Conservation (phyloP, 192 early-diverging fungal genomes). For the Gaertneriomyces semiglobifer region DNA sequence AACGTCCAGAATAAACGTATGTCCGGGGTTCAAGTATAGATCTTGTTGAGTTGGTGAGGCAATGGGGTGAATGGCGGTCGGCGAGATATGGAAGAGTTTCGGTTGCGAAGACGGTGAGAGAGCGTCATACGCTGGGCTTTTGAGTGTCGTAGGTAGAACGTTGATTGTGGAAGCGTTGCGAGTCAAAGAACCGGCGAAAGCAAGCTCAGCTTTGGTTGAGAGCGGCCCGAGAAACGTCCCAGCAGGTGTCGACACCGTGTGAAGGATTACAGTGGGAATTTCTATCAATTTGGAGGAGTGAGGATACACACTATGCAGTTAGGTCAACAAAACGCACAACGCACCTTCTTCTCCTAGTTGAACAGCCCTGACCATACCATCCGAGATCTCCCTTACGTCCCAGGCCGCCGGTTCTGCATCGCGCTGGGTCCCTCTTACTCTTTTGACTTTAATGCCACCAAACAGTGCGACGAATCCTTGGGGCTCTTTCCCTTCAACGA, state of each 20-base stretch:
- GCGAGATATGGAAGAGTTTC: too few relatives aligned
- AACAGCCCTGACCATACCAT: slow-evolving; percentile 6
- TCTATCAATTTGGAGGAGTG: neutral
- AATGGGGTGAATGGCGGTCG: too few relatives aligned
- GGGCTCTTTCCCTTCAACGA: slow-evolving; percentile 37
- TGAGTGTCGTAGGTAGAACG: too few relatives aligned
- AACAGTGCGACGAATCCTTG: neutral
- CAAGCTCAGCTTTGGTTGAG: neutral
- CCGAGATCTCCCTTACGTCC: neutral
- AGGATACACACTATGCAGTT: neutral
- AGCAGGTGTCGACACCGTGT: neutral
- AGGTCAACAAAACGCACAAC: slow-evolving; percentile 17
- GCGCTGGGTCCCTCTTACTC: neutral
- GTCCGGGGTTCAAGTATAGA: too few relatives aligned
- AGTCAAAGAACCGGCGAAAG: too few relatives aligned
- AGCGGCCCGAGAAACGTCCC: neutral
- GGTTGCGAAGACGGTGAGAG: too few relatives aligned
- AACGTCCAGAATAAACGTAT: too few relatives aligned
- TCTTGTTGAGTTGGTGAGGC: too few relatives aligned
- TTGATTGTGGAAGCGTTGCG: too few relatives aligned
- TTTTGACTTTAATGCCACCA: neutral
- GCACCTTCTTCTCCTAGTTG: slow-evolving; percentile 23
- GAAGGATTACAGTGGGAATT: neutral
- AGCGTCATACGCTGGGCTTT: too few relatives aligned
- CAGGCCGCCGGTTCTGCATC: neutral